Conservation (phyloP, 2,329 filamentous ascomycete species). For the Cadophora sp. region DNA sequence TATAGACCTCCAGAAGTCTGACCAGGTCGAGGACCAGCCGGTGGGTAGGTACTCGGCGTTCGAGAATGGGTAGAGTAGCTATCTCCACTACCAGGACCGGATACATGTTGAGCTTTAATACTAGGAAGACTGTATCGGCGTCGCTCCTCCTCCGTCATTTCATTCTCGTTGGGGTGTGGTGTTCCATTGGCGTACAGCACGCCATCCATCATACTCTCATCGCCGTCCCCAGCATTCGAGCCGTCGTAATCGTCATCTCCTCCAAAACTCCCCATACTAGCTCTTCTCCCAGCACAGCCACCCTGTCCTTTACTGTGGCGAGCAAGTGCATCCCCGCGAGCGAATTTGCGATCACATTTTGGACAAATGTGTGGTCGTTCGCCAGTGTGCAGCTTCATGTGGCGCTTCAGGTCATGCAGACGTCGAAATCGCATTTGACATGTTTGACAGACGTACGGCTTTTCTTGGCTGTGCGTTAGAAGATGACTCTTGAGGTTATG, state of each 20-base stretch:
- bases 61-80: conserved; percentile 64
- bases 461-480: conserved; percentile 97
- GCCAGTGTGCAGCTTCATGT: conserved; percentile 95
- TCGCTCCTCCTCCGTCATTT: conserved; percentile 63
- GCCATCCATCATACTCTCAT: conserved; percentile 64
- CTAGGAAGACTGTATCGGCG: conserved; percentile 75
- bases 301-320: conserved; percentile 95
- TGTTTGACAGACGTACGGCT: conserved; percentile 93
- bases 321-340: conserved; percentile 91
- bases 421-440: conserved; percentile 92
- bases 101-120: conserved; percentile 75
- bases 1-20: conserved; percentile 62
- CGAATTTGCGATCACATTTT: conserved; percentile 94
- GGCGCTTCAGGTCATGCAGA: conserved; percentile 92
- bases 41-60: conserved; percentile 78
- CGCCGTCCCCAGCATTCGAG: conserved; percentile 55
- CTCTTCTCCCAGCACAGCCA: conserved; percentile 89
- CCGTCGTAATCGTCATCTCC: conserved; percentile 76
- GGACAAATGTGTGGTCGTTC: conserved; percentile 95
- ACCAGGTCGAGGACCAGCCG: conserved; percentile 61
- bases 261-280: conserved; percentile 83
- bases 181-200: conserved; percentile 54
- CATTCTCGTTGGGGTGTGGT: conserved; percentile 65
- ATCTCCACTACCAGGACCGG: conserved; percentile 48
- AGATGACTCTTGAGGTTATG: conserved; percentile 98